These are phyloP conservation scores for Rhynchospora breviuscula DNA, from an alignment of 176 grass and related monocot species.

Conservation along the genomic window DNA sequence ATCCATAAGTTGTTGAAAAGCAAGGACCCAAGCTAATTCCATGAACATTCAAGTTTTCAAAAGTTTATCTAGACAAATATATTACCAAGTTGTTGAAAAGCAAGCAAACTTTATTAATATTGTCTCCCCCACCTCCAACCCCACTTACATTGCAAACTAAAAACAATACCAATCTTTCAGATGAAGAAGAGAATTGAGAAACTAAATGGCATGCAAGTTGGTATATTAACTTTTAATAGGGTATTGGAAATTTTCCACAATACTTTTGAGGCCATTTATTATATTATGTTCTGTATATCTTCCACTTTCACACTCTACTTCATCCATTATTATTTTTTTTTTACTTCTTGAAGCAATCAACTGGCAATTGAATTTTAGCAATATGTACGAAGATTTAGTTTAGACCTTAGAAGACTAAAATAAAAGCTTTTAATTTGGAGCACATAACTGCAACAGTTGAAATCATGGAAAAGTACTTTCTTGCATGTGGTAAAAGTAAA, in stretches of 20 bases:
- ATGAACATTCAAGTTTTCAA: neutral
- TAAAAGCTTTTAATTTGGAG: neutral
- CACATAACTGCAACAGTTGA: no score
- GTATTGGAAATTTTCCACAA: neutral
- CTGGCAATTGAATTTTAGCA: neutral
- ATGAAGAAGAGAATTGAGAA: conserved; percentile 12
- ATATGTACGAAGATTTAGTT: neutral
- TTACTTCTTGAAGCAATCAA: neutral
- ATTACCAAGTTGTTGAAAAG: neutral
- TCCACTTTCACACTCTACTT: neutral
- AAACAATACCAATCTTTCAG: neutral
- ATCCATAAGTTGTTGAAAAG: neutral
- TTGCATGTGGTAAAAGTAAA: neutral
- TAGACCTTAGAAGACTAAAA: neutral
- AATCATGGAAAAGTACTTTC: neutral
- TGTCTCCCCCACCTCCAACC: conserved; percentile 1
- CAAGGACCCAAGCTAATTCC: neutral
- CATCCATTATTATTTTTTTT: neutral
- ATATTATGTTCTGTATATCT: neutral
- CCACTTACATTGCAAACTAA: neutral
- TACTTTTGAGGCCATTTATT: neutral
- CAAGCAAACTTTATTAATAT: conserved; percentile 6
- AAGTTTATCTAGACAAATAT: neutral
- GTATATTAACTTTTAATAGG: neutral
- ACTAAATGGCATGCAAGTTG: neutral